A percentile compares a stretch with the other conserved stretches of the same genome.
phyloP scores from a whole-genome alignment of 73 alveolate genomes.

The Paraurostyla sp. region DNA sequence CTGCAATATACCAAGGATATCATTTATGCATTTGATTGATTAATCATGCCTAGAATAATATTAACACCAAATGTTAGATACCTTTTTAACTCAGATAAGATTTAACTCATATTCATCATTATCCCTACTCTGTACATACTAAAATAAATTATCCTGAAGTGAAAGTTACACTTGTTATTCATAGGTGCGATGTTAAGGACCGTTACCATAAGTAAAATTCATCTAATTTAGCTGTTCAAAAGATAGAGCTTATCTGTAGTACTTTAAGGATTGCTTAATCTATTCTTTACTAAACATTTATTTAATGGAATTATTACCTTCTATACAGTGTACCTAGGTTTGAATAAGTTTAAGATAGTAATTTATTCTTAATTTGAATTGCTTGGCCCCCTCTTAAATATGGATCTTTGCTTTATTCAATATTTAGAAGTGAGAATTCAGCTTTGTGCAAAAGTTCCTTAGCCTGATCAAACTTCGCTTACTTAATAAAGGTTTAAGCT shows the following conservation, averaged over 20 bases:
- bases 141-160: too few relatives aligned
- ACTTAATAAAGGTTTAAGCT: neutral
- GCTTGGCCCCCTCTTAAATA: neutral
- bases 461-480: neutral
- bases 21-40: neutral
- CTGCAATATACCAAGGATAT: neutral
- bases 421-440: neutral
- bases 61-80: neutral
- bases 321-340: neutral
- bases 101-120: neutral
- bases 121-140: neutral
- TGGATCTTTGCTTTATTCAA: conserved; percentile 14
- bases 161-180: too few relatives aligned
- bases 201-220: too few relatives aligned
- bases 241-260: neutral
- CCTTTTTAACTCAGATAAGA: neutral
- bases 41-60: neutral
- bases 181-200: too few relatives aligned
- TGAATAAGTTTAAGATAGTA: neutral
- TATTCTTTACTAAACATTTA: neutral
- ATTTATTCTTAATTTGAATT: neutral
- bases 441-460: neutral
- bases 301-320: neutral
- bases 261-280: neutral
- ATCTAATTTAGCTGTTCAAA: neutral